These are phyloP conservation scores for Hippophae tibetana DNA, from an alignment of 306 rosid genomes.

Conservation along the genomic window DNA sequence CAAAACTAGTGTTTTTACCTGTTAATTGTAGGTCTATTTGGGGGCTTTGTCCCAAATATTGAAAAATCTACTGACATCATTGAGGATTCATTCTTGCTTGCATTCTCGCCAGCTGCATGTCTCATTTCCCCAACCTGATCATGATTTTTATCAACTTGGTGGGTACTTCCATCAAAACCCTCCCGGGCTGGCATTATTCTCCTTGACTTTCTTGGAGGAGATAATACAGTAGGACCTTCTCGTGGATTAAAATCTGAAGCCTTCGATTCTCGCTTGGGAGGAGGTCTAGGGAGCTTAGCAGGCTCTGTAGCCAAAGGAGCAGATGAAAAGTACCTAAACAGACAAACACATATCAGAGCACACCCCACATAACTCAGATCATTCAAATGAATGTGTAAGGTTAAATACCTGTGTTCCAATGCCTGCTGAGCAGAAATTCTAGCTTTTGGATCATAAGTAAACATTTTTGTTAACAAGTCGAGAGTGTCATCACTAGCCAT, in stretches of 20 bases:
- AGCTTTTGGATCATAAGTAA: conserved; percentile 84
- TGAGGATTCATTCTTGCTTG: conserved; percentile 51
- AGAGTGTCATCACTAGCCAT: conserved; percentile 88
- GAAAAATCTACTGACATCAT: conserved; percentile 89
- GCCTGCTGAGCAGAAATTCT: conserved; percentile 89
- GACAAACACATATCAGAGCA: conserved; percentile 11
- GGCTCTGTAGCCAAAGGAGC: conserved; percentile 79
- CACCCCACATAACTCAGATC: background rate
- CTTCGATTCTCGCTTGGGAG: conserved; percentile 59
- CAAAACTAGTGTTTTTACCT: conserved; percentile 40
- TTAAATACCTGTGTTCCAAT: conserved; percentile 72
- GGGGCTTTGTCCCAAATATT: conserved; percentile 74
- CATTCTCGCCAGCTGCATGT: conserved; percentile 51
- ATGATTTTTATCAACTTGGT: conserved; percentile 40
- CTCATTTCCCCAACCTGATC: conserved; percentile 38
- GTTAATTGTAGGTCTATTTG: conserved; percentile 88
- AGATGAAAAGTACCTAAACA: conserved; percentile 66
- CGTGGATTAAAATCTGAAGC: conserved; percentile 41
- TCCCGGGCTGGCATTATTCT: conserved; percentile 86
- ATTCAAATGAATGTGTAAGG: conserved; percentile 13
- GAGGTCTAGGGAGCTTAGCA: conserved; percentile 84
- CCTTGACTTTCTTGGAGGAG: conserved; percentile 94
- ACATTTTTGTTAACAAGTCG: conserved; percentile 87
- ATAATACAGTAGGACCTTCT: conserved; percentile 85
- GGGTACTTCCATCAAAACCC: conserved; percentile 56